These are phyloP conservation scores for Bonia amplexicaulis DNA, from an alignment of 176 grass and related monocot species.

Conservation along the genomic window DNA sequence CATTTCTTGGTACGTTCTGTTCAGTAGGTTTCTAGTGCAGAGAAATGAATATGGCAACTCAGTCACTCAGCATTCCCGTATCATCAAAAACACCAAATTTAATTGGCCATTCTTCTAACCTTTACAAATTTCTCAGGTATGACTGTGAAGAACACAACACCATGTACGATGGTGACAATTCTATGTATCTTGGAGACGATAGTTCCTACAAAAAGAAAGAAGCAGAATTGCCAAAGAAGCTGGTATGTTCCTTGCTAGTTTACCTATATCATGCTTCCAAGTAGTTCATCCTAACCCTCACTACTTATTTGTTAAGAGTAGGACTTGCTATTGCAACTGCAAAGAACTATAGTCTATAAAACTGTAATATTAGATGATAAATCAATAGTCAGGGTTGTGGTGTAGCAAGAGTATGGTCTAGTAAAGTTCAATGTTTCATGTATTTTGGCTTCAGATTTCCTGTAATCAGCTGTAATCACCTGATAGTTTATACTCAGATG, in stretches of 20 bases:
- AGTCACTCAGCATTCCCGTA: background rate
- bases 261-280: slow-evolving; percentile 2
- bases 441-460: slow-evolving; percentile 8
- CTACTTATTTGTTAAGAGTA: slow-evolving; percentile 6
- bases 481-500: background rate
- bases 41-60: background rate
- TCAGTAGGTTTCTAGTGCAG: background rate
- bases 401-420: background rate
- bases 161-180: slow-evolving; percentile 79
- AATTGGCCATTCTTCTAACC: slow-evolving; percentile 6
- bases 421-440: background rate
- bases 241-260: slow-evolving; percentile 50
- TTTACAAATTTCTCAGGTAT: slow-evolving; percentile 63
- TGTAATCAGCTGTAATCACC: slow-evolving; percentile 5
- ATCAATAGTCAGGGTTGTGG: background rate
- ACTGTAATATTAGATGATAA: background rate
- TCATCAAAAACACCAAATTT: background rate
- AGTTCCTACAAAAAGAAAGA: slow-evolving; percentile 79
- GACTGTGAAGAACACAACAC: slow-evolving; percentile 92
- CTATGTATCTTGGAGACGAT: slow-evolving; percentile 78
- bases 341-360: slow-evolving; percentile 21
- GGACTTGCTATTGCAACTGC: background rate
- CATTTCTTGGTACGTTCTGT: background rate
- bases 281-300: slow-evolving; percentile 1
- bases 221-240: slow-evolving; percentile 70